Conservation (phyloP, 139 green algal genomes). For the Chlamydomonas applanata region DNA sequence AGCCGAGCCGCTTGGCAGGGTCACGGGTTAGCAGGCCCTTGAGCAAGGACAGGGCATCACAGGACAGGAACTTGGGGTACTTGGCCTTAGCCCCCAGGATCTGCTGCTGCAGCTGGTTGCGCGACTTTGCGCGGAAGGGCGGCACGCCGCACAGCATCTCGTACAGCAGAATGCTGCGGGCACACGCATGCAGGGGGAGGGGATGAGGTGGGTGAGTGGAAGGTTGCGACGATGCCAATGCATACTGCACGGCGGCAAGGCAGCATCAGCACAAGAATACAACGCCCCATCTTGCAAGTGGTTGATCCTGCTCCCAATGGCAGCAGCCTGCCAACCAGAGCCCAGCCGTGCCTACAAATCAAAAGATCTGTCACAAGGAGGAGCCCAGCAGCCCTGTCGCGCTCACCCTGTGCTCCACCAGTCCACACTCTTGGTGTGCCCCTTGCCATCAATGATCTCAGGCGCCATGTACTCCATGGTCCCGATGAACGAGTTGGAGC, state of each 20-base stretch:
- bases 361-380: background rate
- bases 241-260: no score
- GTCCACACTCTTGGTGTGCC: constrained; percentile 89
- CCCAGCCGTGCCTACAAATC: no score
- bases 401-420: constrained; percentile 91
- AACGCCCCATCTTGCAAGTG: no score
- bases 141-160: constrained; percentile 96
- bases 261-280: no score
- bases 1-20: constrained; percentile 77
- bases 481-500: constrained; percentile 92
- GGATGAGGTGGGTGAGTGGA: background rate
- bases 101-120: constrained; percentile 81
- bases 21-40: constrained; percentile 85
- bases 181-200: no score
- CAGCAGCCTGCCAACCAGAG: no score
- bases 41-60: constrained; percentile 50
- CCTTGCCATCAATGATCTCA: constrained; percentile 85
- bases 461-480: constrained; percentile 90
- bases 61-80: constrained; percentile 44
- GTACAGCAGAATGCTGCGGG: constrained; percentile 83
- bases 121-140: constrained; percentile 87
- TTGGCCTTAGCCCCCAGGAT: constrained; percentile 63
- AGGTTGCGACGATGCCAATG: background rate
- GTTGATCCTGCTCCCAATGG: no score
- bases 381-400: background rate